Percentiles rank a stretch among this genome's conserved stretches.
Conservation (phyloP, 331 rosid genomes). For the Malus hybrid region DNA sequence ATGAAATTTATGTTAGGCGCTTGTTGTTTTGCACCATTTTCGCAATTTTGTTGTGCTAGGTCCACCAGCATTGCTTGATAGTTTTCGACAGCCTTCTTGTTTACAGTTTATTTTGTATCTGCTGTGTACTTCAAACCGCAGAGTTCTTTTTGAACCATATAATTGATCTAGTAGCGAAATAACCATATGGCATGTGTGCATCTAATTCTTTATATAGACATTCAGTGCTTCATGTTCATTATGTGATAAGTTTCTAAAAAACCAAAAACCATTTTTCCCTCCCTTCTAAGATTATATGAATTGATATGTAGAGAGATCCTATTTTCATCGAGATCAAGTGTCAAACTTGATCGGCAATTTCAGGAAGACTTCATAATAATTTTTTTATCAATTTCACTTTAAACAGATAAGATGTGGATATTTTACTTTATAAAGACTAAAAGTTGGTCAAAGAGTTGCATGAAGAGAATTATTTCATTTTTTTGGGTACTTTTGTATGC, state of each 20-base stretch:
- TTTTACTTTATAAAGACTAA: background rate
- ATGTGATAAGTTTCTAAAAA: background rate
- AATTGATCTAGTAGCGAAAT: background rate
- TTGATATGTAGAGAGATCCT: background rate
- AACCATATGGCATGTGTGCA: background rate
- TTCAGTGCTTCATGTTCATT: background rate
- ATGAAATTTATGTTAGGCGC: constrained; percentile 7
- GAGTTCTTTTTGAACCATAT: background rate
- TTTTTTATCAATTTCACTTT: background rate
- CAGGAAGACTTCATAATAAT: background rate
- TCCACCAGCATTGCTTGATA: background rate
- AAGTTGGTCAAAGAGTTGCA: background rate
- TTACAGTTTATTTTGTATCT: background rate
- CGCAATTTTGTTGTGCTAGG: background rate
- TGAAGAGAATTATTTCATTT: background rate
- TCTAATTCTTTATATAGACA: background rate
- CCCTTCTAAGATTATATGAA: background rate
- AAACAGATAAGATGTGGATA: background rate
- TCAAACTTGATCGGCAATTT: background rate
- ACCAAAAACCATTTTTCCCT: background rate
- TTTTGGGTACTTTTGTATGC: background rate
- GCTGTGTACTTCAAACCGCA: background rate
- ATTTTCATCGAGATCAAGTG: background rate
- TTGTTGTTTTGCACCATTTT: background rate
- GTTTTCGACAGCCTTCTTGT: background rate